These are phyloP conservation scores for Exophiala sp. DNA, from an alignment of 2,329 filamentous ascomycete genomes.

Conservation along the genomic window DNA sequence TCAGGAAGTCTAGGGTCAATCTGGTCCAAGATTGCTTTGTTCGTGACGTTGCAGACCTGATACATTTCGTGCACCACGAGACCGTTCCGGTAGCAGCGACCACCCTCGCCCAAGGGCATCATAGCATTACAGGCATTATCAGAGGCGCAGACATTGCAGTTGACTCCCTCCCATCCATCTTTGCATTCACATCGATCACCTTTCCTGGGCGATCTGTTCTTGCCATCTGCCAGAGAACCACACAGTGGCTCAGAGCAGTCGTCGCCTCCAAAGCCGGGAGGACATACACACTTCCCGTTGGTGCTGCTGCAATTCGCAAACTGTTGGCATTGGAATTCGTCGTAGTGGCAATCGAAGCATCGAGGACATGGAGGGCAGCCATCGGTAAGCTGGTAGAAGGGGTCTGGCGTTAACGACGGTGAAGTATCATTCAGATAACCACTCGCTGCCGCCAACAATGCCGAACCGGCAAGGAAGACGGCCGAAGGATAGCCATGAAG, in stretches of 20 bases:
- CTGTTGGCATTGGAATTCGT: conserved; percentile 84
- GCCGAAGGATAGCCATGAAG: conserved; percentile 19
- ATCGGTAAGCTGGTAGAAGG: conserved; percentile 63
- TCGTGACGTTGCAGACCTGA: conserved; percentile 97
- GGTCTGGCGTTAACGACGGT: conserved; percentile 54
- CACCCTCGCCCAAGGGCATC: conserved; percentile 74
- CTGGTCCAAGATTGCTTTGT: conserved; percentile 83
- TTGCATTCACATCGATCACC: conserved; percentile 68
- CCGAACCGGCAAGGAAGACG: conserved; percentile 12
- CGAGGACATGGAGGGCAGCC: conserved; percentile 44
- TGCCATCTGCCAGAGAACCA: conserved; percentile 75
- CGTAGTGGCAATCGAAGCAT: conserved; percentile 96
- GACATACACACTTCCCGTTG: conserved; percentile 89
- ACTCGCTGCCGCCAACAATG: conserved; percentile 18
- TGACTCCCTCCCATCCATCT: conserved; percentile 92
- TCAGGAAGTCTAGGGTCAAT: conserved; percentile 80
- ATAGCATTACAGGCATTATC: conserved; percentile 79
- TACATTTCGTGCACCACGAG: conserved; percentile 90
- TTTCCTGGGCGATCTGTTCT: conserved; percentile 67
- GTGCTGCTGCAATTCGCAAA: conserved; percentile 82
- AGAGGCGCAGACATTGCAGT: conserved; percentile 90
- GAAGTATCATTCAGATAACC: conserved; percentile 52
- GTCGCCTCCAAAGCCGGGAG: conserved; percentile 85
- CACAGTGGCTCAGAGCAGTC: conserved; percentile 91
- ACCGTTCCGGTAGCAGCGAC: conserved; percentile 86